Percentiles rank a stretch among this genome's conserved stretches.
These are phyloP conservation scores for Psidium friedrichsthalianum DNA, from an alignment of 345 rosid genomes.

Conservation along the genomic window DNA sequence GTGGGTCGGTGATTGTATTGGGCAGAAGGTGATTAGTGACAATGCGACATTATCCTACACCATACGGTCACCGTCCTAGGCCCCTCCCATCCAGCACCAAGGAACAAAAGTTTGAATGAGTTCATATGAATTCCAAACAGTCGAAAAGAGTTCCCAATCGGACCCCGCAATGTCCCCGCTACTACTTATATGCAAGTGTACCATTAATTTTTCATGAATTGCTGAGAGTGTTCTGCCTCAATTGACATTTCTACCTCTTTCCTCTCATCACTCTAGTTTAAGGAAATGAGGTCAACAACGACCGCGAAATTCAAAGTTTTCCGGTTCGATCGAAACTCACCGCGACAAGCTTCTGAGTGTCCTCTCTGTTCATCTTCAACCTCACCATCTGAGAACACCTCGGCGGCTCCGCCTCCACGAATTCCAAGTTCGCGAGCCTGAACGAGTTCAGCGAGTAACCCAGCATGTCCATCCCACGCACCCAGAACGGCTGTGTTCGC, in stretches of 20 bases:
- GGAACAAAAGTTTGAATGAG: no score
- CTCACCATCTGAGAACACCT: conserved; percentile 48
- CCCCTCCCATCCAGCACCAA: not conserved
- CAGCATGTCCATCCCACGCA: conserved; percentile 77
- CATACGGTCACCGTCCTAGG: not conserved
- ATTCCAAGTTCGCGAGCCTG: conserved; percentile 46
- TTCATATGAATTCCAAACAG: no score
- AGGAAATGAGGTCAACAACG: no score
- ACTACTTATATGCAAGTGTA: no score
- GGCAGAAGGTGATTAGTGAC: not conserved
- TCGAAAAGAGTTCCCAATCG: no score
- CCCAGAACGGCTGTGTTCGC: conserved; percentile 72
- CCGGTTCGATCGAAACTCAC: conserved; percentile 12
- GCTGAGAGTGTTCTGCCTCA: no score
- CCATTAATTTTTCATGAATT: no score
- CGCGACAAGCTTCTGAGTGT: conserved; percentile 37
- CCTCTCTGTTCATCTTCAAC: conserved; percentile 31
- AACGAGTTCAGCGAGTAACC: conserved; percentile 84
- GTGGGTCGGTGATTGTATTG: not conserved
- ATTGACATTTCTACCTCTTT: no score
- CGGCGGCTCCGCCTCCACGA: conserved; percentile 30
- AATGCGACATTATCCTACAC: not conserved
- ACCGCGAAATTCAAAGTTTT: no score
- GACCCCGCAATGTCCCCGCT: no score
- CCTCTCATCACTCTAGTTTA: no score